Conservation (phyloP, 208 protist genomes). For the Trypanosoma cruzi region DNA sequence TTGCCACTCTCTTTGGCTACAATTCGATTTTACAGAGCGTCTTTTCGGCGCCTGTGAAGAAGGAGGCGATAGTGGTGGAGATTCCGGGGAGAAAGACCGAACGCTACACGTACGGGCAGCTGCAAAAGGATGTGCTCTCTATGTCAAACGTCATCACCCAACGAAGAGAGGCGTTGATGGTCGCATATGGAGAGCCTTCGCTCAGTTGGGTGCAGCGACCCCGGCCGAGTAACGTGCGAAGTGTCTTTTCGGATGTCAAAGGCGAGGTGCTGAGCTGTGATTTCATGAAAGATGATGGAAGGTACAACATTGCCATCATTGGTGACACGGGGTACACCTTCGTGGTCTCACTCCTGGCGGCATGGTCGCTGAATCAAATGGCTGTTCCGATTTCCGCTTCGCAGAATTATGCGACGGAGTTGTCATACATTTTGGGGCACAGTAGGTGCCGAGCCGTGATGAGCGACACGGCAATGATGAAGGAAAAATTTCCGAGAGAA, state of each 20-base stretch:
- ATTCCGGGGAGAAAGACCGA: constrained; percentile 37
- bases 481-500: constrained; percentile 58
- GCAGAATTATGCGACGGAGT: constrained; percentile 70
- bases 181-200: constrained; percentile 32
- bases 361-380: constrained; percentile 80
- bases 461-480: constrained; percentile 47
- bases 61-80: constrained; percentile 73
- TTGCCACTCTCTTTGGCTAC: constrained; percentile 77
- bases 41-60: constrained; percentile 55
- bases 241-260: constrained; percentile 64
- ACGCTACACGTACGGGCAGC: constrained; percentile 73
- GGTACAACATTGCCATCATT: constrained; percentile 64
- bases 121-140: constrained; percentile 79
- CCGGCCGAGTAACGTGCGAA: constrained; percentile 50
- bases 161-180: constrained; percentile 46
- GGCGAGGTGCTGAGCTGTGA: constrained; percentile 61
- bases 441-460: constrained; percentile 61
- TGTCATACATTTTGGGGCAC: constrained; percentile 86
- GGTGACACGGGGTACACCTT: constrained; percentile 69
- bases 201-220: constrained; percentile 72
- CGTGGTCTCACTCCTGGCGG: constrained; percentile 74
- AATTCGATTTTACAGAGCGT: constrained; percentile 69
- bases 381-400: constrained; percentile 71
- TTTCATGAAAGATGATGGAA: constrained; percentile 62
- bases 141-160: constrained; percentile 59